Conservation (phyloP, 805 yeast species). For the Ogataea parapolymorpha region DNA sequence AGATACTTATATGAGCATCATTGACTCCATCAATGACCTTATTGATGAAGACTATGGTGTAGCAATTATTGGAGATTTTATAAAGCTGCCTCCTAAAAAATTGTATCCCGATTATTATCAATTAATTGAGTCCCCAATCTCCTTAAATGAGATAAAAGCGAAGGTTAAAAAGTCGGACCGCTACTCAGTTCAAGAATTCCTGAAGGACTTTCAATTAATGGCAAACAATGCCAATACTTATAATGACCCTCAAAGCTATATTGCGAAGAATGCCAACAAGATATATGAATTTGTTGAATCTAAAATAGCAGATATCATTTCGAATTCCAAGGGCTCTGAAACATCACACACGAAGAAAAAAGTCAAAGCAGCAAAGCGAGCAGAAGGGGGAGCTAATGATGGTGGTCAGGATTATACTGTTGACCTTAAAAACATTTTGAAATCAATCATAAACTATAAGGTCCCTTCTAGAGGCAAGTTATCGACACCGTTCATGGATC, state of each 20-base stretch:
- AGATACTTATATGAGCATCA: constrained; percentile 32
- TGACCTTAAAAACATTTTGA: constrained; percentile 30
- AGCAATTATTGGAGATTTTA: constrained; percentile 48
- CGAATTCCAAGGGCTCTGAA: neutral
- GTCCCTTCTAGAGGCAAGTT: constrained; percentile 49
- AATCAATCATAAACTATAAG: constrained; percentile 42
- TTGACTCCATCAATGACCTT: constrained; percentile 33
- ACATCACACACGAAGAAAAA: constrained; percentile 5
- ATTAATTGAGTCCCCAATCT: constrained; percentile 60
- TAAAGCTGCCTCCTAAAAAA: constrained; percentile 69
- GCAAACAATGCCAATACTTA: constrained; percentile 67
- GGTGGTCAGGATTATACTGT: constrained; percentile 10
- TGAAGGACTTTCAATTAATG: constrained; percentile 63
- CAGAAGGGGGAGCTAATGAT: neutral
- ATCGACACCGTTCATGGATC: constrained; percentile 71
- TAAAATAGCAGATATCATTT: constrained; percentile 37
- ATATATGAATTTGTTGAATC: constrained; percentile 56
- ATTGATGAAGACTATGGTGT: constrained; percentile 33
- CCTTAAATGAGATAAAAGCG: constrained; percentile 61
- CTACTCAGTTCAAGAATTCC: constrained; percentile 40
- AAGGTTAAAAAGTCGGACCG: constrained; percentile 40
- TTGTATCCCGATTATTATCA: constrained; percentile 78
- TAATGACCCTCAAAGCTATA: constrained; percentile 63
- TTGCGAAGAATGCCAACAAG: constrained; percentile 61
- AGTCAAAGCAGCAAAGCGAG: neutral